A percentile compares a stretch with the other conserved stretches of the same genome.
Conservation (phyloP, 2,329 filamentous ascomycete species). For the Cladophialophora chaetospira region DNA sequence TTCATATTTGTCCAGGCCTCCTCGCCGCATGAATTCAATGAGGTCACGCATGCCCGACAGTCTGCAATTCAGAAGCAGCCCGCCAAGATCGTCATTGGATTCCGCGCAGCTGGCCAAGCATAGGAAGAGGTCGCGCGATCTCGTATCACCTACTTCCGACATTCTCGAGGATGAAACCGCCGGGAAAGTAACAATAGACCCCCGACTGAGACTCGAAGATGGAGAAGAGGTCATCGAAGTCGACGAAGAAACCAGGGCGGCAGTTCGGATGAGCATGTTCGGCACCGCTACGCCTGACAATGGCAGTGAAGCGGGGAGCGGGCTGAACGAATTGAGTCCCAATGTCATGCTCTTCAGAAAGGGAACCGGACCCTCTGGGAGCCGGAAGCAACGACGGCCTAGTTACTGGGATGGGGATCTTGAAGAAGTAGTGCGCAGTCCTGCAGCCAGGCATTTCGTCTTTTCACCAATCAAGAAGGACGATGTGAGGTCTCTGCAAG, state of each 20-base stretch:
- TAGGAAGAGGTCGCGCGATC: conserved; percentile 23
- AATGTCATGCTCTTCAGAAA: conserved; percentile 31
- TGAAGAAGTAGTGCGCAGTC: conserved; percentile 30
- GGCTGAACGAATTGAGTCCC: conserved; percentile 31
- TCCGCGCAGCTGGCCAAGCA: conserved; percentile 2
- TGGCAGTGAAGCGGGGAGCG: conserved; percentile 5
- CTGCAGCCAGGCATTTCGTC: conserved; percentile 30
- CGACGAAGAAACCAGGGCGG: conserved; percentile 31
- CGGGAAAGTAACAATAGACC: conserved; percentile 10
- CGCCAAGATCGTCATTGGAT: conserved; percentile 20
- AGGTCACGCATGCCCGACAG: conserved; percentile 15
- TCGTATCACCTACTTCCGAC: conserved; percentile 12
- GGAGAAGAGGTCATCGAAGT: conserved; percentile 29
- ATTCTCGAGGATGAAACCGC: conserved; percentile 15
- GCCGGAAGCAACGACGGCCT: conserved; percentile 30
- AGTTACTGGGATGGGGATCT: conserved; percentile 35
- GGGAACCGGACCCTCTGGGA: conserved; percentile 12
- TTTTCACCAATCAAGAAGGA: conserved; percentile 27
- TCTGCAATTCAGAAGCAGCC: conserved; percentile 32
- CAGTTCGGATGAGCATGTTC: conserved; percentile 29
- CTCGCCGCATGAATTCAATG: conserved; percentile 7
- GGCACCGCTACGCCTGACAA: conserved; percentile 18
- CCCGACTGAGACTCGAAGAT: conserved; percentile 22
- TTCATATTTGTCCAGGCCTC: conserved; percentile 10
- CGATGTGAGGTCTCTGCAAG: conserved; percentile 24